Percentiles rank a stretch among this genome's conserved stretches.
These are phyloP conservation scores for Penicillium sp. DNA, from an alignment of 2,329 filamentous ascomycete genomes.

Conservation along the genomic window DNA sequence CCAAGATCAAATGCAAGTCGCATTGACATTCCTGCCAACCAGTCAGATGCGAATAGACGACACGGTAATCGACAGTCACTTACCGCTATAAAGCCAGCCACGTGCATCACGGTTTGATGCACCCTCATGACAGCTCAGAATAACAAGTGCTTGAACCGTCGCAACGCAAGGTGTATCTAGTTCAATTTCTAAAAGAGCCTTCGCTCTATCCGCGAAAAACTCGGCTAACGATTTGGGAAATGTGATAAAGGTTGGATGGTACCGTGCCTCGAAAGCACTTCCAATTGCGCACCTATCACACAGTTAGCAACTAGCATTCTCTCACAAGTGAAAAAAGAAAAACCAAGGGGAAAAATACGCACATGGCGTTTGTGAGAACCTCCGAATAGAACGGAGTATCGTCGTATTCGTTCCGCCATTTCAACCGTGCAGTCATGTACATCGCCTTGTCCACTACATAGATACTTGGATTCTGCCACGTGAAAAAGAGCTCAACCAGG, in stretches of 20 bases:
- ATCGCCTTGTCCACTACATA: slow-evolving; percentile 52
- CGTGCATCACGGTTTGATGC: slow-evolving; percentile 50
- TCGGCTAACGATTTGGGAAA: slow-evolving; percentile 41
- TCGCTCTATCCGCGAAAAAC: slow-evolving; percentile 48
- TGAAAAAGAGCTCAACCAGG: slow-evolving; percentile 52
- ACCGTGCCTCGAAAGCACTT: slow-evolving; percentile 49
- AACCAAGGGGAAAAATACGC: slow-evolving; percentile 5
- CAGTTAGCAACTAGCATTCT: slow-evolving; percentile 6
- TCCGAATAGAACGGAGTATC: slow-evolving; percentile 48
- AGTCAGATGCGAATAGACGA: neutral
- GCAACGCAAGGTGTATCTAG: slow-evolving; percentile 54
- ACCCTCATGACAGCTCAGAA: slow-evolving; percentile 52
- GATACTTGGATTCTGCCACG: slow-evolving; percentile 54
- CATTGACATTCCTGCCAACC: slow-evolving; percentile 47
- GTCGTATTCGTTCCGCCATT: slow-evolving; percentile 43
- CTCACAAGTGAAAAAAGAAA: neutral
- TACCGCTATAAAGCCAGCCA: slow-evolving; percentile 54
- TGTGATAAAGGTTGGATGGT: slow-evolving; percentile 49
- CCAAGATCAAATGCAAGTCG: slow-evolving; percentile 52
- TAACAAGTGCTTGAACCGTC: slow-evolving; percentile 52
- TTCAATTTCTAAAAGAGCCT: slow-evolving; percentile 52
- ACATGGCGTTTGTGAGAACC: slow-evolving; percentile 49
- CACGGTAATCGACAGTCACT: slow-evolving; percentile 3
- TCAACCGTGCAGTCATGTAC: slow-evolving; percentile 39
- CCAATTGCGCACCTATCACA: slow-evolving; percentile 45